Percentiles rank a stretch among this genome's conserved stretches.
These are phyloP conservation scores for Taiozyma sp. DNA, from an alignment of 1,139 yeast genomes.

Conservation along the genomic window DNA sequence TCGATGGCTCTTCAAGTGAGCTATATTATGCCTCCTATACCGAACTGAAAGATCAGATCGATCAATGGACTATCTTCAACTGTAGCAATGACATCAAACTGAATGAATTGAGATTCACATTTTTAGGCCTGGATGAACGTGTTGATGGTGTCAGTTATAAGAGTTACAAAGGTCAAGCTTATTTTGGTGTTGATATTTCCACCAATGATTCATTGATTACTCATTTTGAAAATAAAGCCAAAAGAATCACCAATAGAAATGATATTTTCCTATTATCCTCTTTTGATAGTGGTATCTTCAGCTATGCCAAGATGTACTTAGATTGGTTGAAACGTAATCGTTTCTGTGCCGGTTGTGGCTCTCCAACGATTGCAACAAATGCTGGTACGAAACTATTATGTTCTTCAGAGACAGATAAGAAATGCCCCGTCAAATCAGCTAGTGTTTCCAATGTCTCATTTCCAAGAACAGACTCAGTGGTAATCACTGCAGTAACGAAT, in stretches of 20 bases:
- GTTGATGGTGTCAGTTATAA: conserved; percentile 28
- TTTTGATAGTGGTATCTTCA: conserved; percentile 59
- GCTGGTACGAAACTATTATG: conserved; percentile 82
- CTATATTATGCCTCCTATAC: conserved; percentile 11
- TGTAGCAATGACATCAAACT: conserved; percentile 16
- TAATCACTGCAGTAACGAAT: conserved; percentile 75
- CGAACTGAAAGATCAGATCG: conserved; percentile 12
- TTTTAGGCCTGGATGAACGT: conserved; percentile 64
- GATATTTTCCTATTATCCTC: conserved; percentile 29
- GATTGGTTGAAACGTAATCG: conserved; percentile 78
- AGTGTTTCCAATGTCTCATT: conserved; percentile 55
- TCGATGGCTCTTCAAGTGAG: not conserved
- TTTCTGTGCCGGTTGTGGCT: conserved; percentile 89
- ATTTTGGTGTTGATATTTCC: conserved; percentile 69
- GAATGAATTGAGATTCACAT: conserved; percentile 36
- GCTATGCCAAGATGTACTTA: conserved; percentile 78
- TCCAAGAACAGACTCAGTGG: conserved; percentile 89
- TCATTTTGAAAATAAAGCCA: conserved; percentile 2
- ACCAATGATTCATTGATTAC: conserved; percentile 8
- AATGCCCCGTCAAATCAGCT: conserved; percentile 52
- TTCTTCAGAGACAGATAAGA: conserved; percentile 29
- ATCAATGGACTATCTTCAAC: conserved; percentile 14
- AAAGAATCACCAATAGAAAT: conserved; percentile 7
- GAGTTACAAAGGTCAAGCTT: conserved; percentile 65
- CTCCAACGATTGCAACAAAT: conserved; percentile 59